Evolutionary conservation across 2,329 filamentous ascomycete species (phyloP).

Genomic region (Beauveria pseudobassiana): DNA sequence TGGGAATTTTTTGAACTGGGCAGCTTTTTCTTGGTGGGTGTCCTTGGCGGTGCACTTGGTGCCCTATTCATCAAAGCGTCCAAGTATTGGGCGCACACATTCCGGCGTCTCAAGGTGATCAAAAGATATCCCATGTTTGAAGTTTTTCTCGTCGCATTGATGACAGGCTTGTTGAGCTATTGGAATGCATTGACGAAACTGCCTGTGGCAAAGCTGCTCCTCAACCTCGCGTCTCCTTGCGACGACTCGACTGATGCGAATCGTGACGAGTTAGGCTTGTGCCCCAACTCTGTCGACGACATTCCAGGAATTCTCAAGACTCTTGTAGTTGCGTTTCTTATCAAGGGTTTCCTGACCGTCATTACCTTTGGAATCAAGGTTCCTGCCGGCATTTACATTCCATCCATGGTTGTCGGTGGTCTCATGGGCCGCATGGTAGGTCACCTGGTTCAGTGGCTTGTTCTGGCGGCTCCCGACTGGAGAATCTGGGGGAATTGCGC

Average conservation of each 20-base stretch:
- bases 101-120: slow-evolving; percentile 72
- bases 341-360: slow-evolving; percentile 82
- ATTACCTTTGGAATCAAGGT: slow-evolving; percentile 96
- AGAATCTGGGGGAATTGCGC: slow-evolving; percentile 70
- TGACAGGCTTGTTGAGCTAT: slow-evolving; percentile 80
- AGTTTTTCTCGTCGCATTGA: slow-evolving; percentile 75
- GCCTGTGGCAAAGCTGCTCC: slow-evolving; percentile 81
- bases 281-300: slow-evolving; percentile 61
- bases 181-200: slow-evolving; percentile 90
- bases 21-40: slow-evolving; percentile 77
- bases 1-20: slow-evolving; percentile 92
- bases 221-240: slow-evolving; percentile 86
- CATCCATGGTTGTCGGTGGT: slow-evolving; percentile 96
- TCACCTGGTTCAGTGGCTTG: slow-evolving; percentile 75
- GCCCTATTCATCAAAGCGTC: slow-evolving; percentile 97
- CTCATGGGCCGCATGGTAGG: slow-evolving; percentile 83
- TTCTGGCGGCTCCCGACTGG: slow-evolving; percentile 64
- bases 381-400: slow-evolving; percentile 93
- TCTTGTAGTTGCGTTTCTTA: slow-evolving; percentile 70
- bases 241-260: slow-evolving; percentile 54
- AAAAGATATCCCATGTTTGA: slow-evolving; percentile 81
- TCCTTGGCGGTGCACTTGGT: slow-evolving; percentile 76
- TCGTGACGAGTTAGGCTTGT: slow-evolving; percentile 64
- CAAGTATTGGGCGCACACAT: slow-evolving; percentile 79
- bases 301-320: slow-evolving; percentile 72